Conservation (phyloP, 306 rosid genomes). For the Trifolium subterraneum region DNA sequence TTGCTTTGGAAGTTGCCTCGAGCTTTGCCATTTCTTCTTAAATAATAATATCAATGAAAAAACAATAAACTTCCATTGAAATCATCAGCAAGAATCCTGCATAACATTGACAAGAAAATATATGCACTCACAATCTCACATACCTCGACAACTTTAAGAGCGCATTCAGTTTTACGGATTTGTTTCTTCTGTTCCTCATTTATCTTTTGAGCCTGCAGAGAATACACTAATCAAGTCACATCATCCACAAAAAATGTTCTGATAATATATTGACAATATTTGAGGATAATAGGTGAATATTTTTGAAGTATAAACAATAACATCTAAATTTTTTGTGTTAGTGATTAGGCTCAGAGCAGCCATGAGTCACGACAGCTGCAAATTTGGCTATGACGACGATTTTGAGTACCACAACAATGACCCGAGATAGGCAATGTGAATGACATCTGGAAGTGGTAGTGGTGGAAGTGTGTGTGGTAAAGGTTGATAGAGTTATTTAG, state of each 20-base stretch:
- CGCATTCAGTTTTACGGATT: slow-evolving; percentile 77
- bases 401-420: neutral
- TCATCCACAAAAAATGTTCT: slow-evolving; percentile 31
- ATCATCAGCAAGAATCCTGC: slow-evolving; percentile 45
- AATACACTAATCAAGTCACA: slow-evolving; percentile 39
- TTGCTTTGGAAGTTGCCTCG: slow-evolving; percentile 69
- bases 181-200: slow-evolving; percentile 72
- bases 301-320: slow-evolving; percentile 12
- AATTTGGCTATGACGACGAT: neutral
- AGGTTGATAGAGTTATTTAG: neutral
- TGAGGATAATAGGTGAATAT: neutral
- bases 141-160: slow-evolving; percentile 96
- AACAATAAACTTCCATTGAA: slow-evolving; percentile 33
- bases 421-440: neutral
- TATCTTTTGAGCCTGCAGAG: slow-evolving; percentile 69
- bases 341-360: neutral
- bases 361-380: neutral
- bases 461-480: neutral
- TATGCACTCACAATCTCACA: slow-evolving; percentile 51
- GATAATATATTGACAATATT: slow-evolving; percentile 15
- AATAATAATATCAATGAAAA: slow-evolving; percentile 27
- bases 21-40: slow-evolving; percentile 91
- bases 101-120: slow-evolving; percentile 32
- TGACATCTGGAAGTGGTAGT: slow-evolving; percentile 5
- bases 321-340: slow-evolving; percentile 9